phyloP scores from a whole-genome alignment of 495 filamentous ascomycete species.

The Aspergillus nidulans region DNA sequence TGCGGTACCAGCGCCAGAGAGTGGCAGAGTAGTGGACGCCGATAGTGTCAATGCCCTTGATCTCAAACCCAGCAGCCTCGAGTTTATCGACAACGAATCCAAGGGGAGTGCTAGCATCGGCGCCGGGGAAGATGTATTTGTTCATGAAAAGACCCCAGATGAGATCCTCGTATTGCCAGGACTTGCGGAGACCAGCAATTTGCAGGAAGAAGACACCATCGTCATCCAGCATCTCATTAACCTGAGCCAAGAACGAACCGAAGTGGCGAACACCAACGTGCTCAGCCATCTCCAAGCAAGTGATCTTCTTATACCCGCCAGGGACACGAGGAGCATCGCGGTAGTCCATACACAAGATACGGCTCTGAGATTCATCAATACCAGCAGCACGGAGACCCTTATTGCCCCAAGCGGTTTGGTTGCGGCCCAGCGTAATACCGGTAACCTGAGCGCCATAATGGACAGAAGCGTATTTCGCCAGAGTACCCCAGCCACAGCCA shows the following conservation, averaged over 20 bases:
- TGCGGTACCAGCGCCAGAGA: constrained; percentile 97
- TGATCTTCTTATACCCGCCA: constrained; percentile 64
- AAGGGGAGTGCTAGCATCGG: constrained; percentile 62
- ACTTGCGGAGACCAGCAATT: constrained; percentile 64
- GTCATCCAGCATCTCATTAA: constrained; percentile 66
- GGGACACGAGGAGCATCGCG: constrained; percentile 59
- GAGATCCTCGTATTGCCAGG: constrained; percentile 70
- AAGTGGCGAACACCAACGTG: constrained; percentile 68
- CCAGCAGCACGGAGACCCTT: constrained; percentile 55
- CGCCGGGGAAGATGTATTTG: constrained; percentile 71
- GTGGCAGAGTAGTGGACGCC: constrained; percentile 98
- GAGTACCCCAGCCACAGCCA: constrained; percentile 69
- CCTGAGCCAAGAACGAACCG: constrained; percentile 55
- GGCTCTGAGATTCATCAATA: constrained; percentile 57
- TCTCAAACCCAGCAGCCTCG: constrained; percentile 61
- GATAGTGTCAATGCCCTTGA: constrained; percentile 70
- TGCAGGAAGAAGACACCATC: constrained; percentile 70
- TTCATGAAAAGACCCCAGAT: constrained; percentile 77
- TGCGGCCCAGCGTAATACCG: constrained; percentile 64
- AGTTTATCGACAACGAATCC: constrained; percentile 61
- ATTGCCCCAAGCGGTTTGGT: constrained; percentile 72
- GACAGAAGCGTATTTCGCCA: constrained; percentile 60
- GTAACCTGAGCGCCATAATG: constrained; percentile 62
- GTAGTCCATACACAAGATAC: constrained; percentile 66
- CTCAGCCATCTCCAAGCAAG: constrained; percentile 75